Evolutionary conservation across 1,284 basidiomycete species (phyloP).

Genomic region (Fereydounia khargensis): DNA sequence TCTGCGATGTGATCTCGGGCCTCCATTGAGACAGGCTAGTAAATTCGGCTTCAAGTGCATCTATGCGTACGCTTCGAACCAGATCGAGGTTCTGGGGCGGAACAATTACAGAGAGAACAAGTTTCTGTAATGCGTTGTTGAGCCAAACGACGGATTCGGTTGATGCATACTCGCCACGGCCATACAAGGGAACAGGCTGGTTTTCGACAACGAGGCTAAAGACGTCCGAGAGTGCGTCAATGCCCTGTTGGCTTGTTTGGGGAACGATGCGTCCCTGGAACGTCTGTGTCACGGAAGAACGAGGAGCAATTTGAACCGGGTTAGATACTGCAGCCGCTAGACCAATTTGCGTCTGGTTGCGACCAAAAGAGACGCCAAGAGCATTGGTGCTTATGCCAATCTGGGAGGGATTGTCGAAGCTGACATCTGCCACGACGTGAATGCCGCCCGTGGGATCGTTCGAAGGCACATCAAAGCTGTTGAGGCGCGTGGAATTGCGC

Average conservation of each 20-base stretch:
- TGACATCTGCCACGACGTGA: conserved; percentile 67
- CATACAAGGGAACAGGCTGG: conserved; percentile 65
- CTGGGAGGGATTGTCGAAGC: conserved; percentile 71
- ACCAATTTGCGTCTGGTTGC: conserved; percentile 65
- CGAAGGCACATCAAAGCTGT: conserved; percentile 70
- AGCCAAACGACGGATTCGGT: conserved; percentile 69
- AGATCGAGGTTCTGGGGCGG: conserved; percentile 70
- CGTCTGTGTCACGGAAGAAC: conserved; percentile 64
- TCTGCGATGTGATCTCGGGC: conserved; percentile 66
- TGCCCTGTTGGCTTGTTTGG: conserved; percentile 63
- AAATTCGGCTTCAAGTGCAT: conserved; percentile 68
- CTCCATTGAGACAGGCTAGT: conserved; percentile 61
- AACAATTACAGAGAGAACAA: conserved; percentile 66
- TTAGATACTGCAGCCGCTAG: conserved; percentile 63
- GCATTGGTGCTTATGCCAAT: conserved; percentile 70
- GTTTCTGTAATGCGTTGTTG: conserved; percentile 70
- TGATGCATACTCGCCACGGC: conserved; percentile 68
- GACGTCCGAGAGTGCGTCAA: conserved; percentile 66
- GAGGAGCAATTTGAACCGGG: conserved; percentile 66
- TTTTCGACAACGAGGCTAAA: conserved; percentile 76
- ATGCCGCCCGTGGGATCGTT: conserved; percentile 76
- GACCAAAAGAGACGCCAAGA: conserved; percentile 67
- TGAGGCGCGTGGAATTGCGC: conserved; percentile 66
- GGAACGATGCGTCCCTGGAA: conserved; percentile 69
- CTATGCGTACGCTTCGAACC: conserved; percentile 68